These are phyloP conservation scores for Acanthamoeba healyi DNA, from an alignment of 208 protist species.

Conservation along the genomic window DNA sequence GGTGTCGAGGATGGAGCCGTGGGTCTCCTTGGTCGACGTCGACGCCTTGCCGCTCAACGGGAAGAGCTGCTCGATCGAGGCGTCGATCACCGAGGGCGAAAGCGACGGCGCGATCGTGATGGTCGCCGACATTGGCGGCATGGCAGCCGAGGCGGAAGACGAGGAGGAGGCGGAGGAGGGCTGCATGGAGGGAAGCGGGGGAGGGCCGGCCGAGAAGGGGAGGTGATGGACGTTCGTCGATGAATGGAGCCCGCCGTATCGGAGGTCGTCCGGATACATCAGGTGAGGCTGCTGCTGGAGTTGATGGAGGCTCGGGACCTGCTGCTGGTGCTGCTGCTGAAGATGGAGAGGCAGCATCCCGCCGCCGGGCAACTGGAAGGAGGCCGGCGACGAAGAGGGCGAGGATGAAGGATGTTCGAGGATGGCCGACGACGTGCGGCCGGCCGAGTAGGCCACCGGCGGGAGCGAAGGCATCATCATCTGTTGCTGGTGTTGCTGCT, in stretches of 20 bases:
- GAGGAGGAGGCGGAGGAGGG: too few species aligned
- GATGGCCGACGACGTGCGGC: conserved; percentile 1
- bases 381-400: neutral
- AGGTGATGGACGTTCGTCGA: too few species aligned
- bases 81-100: conserved; percentile 5
- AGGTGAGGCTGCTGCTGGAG: neutral
- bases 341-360: neutral
- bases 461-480: neutral
- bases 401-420: neutral
- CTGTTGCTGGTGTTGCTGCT: neutral
- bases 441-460: neutral
- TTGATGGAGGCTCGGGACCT: too few species aligned
- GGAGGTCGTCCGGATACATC: neutral
- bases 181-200: too few species aligned
- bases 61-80: conserved; percentile 49
- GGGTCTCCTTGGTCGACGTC: conserved; percentile 8
- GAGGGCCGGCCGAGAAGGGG: too few species aligned
- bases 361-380: neutral
- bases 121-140: neutral
- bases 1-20: conserved; percentile 4
- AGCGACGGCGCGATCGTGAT: conserved; percentile 17
- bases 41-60: neutral
- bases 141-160: too few species aligned
- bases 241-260: neutral
- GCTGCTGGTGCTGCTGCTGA: neutral